phyloP scores from a whole-genome alignment of 352 stramenopile species.

The Phytophthora tubulina region DNA sequence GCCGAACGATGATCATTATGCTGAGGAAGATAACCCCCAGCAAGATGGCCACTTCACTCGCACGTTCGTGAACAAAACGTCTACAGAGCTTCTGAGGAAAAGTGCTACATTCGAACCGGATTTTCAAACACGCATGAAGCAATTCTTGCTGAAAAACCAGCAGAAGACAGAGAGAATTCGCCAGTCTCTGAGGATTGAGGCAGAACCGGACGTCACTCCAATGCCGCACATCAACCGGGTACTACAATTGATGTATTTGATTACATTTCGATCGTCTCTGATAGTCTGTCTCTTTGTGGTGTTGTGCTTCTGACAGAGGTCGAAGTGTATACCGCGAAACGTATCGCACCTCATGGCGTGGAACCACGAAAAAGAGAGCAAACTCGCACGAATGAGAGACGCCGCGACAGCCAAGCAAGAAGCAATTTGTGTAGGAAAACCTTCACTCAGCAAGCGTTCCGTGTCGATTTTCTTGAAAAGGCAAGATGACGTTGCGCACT shows the following conservation, averaged over 20 bases:
- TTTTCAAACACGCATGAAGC: constrained; percentile 70
- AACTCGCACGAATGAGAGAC: constrained; percentile 55
- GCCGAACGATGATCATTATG: neutral
- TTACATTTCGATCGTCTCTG: neutral
- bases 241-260: neutral
- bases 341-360: constrained; percentile 74
- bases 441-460: constrained; percentile 48
- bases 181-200: constrained; percentile 43
- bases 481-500: constrained; percentile 61
- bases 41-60: constrained; percentile 10
- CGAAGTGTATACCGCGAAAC: constrained; percentile 62
- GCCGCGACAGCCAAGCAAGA: constrained; percentile 44
- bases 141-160: constrained; percentile 58
- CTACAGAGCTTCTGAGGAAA: constrained; percentile 50
- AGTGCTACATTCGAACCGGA: constrained; percentile 67
- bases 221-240: constrained; percentile 71
- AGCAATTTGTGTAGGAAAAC: constrained; percentile 43
- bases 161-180: constrained; percentile 62
- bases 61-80: constrained; percentile 39
- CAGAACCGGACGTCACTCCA: constrained; percentile 37
- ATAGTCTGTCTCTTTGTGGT: constrained; percentile 5
- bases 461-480: constrained; percentile 43
- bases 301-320: constrained; percentile 47
- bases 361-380: constrained; percentile 67
- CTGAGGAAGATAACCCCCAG: constrained; percentile 1